Evolutionary conservation across 495 filamentous ascomycete genomes (phyloP).

Genomic region (Lophium mytilinum): DNA sequence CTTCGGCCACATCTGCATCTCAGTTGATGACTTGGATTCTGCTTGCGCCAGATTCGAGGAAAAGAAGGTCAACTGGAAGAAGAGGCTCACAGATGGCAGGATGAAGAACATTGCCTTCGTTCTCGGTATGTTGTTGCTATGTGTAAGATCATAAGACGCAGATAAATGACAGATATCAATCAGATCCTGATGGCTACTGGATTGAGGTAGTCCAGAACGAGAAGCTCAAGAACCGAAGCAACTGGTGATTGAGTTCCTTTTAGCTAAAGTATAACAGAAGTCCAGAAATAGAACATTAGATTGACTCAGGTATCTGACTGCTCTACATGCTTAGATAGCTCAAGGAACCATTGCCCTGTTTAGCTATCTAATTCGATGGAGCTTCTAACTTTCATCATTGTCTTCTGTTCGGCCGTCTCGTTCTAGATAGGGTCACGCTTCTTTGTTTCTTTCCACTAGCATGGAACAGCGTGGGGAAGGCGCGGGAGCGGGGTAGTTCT

Average conservation of each 20-base stretch:
- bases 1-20: slow-evolving; percentile 84
- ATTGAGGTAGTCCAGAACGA: slow-evolving; percentile 82
- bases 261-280: too few species aligned
- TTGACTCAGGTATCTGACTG: neutral
- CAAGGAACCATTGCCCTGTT: too few species aligned
- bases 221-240: slow-evolving; percentile 44
- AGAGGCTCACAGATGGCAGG: slow-evolving; percentile 79
- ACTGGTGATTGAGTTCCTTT: slow-evolving; percentile 39
- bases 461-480: slow-evolving; percentile 13
- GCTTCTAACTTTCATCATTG: too few species aligned
- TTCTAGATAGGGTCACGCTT: too few species aligned
- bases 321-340: neutral
- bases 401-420: too few species aligned
- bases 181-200: slow-evolving; percentile 88
- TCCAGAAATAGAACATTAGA: neutral
- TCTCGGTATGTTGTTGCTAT: slow-evolving; percentile 35
- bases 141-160: too few species aligned
- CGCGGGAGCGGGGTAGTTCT: slow-evolving; percentile 20
- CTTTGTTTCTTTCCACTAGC: too few species aligned
- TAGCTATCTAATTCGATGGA: too few species aligned
- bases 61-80: slow-evolving; percentile 81
- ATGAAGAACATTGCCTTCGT: slow-evolving; percentile 96
- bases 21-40: slow-evolving; percentile 81
- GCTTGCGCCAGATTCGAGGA: slow-evolving; percentile 81
- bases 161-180: too few species aligned